Evolutionary conservation across 257 asterid genomes (phyloP), one percentile per base, ranked within the genome.

Genomic region (Solanum phureja): DNA sequence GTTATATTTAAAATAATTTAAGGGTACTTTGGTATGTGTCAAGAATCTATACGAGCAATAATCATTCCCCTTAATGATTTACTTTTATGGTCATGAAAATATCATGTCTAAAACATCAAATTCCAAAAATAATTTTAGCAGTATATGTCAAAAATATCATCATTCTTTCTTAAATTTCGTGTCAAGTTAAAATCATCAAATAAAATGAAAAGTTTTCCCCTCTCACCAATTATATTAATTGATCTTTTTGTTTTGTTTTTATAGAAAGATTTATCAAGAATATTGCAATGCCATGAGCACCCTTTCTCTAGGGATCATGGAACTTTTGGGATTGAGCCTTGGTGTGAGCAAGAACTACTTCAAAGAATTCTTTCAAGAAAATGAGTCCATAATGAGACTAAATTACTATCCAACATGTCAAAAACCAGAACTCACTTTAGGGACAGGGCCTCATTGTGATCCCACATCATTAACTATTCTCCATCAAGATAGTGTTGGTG

Each of bases 361-460:
- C 83, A 85, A 71, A 44, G 87, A 77, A 11, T 88, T 85, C 66
- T 88, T 85, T 31, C 68, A 86, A 68, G 88, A 79, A 66, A 83
- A 83, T 24, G 72, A 33, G 21, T 88, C 88, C 5, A 42, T 86
- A 16, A 85, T 88, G 90, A 88, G 90, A 37, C 74, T 69, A 27
- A 88, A 88, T 72, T 88, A 76, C 11, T 85, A 88, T 77, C 90
- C 90, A 44, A 83, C 84, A n/a, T 88, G 90, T 81, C 77, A 75
- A 60, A 83, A 88, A 64, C 87, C 86, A 52, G 88, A 71, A 34
- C 83, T 77, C 6, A 85, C 90, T 37, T 58, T 88, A 18, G 90
- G 90, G 21, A 85, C 90, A 31, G 29, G 29, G 29, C 29, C 29
- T 29, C 29, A 29, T 29, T 29, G 29, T 29, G 29, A 29, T 29